These are phyloP conservation scores for Dacryopinax primogenitus DNA, from an alignment of 768 basidiomycete species.

Conservation along the genomic window DNA sequence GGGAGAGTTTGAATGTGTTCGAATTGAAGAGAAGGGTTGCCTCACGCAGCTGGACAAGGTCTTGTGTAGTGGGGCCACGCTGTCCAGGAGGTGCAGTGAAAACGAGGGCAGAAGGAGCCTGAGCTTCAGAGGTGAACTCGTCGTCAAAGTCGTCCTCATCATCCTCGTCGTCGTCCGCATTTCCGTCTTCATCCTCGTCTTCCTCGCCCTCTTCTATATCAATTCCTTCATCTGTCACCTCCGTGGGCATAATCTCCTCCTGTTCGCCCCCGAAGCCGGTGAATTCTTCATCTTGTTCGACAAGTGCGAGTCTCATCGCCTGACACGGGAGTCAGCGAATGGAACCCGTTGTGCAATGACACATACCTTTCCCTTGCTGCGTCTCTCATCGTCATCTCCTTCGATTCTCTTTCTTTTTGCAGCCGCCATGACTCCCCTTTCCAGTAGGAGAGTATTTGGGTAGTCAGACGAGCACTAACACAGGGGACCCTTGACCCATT, in stretches of 20 bases:
- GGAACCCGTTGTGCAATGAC: neutral
- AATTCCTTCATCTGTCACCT: constrained; percentile 1
- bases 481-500: neutral
- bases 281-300: constrained; percentile 9
- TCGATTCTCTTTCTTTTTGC: neutral
- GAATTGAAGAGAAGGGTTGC: constrained; percentile 63
- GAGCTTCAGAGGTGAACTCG: constrained; percentile 16
- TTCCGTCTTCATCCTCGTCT: constrained; percentile 11
- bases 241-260: too few relatives aligned
- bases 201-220: neutral
- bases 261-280: too few relatives aligned
- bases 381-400: neutral
- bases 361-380: neutral
- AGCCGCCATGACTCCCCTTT: neutral
- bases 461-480: neutral
- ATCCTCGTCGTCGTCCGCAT: constrained; percentile 13
- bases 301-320: neutral
- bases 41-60: constrained; percentile 59
- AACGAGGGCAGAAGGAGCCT: constrained; percentile 10
- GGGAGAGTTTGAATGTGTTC: constrained; percentile 68
- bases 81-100: neutral
- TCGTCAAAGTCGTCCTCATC: constrained; percentile 17
- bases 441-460: neutral
- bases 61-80: constrained; percentile 30
- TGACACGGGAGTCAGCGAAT: neutral